phyloP scores from a whole-genome alignment of 768 basidiomycete species.

The Naganishia antarctica region DNA sequence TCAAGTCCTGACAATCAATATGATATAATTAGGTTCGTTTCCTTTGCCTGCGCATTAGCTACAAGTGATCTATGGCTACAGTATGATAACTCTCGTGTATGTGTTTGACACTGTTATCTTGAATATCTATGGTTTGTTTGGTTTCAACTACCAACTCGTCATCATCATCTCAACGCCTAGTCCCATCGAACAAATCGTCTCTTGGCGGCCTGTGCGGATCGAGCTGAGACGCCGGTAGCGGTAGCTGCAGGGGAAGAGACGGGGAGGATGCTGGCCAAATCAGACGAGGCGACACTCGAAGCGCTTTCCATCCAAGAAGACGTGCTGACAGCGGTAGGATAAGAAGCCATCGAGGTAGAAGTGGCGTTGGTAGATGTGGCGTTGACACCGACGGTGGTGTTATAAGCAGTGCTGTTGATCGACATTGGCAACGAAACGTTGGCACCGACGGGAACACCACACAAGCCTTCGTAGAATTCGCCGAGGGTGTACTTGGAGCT shows the following conservation, averaged over 20 bases:
- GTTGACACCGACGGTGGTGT: conserved; percentile 35
- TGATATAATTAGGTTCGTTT: too few relatives aligned
- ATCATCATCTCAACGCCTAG: background rate
- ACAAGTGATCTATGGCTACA: conserved; percentile 10
- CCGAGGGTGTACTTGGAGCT: conserved; percentile 33
- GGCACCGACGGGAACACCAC: conserved; percentile 26
- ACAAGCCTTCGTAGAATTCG: conserved; percentile 19
- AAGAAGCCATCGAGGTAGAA: too few relatives aligned
- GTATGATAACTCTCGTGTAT: background rate
- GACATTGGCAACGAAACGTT: conserved; percentile 43
- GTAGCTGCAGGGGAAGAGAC: conserved; percentile 15
- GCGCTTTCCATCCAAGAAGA: too few relatives aligned
- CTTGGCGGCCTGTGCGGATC: conserved; percentile 29
- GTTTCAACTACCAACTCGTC: too few relatives aligned
- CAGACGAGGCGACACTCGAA: background rate
- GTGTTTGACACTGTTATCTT: background rate
- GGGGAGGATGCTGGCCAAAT: background rate
- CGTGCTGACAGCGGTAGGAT: too few relatives aligned
- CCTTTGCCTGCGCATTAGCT: background rate
- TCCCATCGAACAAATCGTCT: conserved; percentile 26
- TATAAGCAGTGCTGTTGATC: conserved; percentile 39
- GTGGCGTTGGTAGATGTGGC: conserved; percentile 21
- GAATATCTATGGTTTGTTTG: too few relatives aligned
- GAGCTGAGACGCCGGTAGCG: conserved; percentile 8
- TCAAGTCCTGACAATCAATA: too few relatives aligned